Base-by-base conservation (phyloP, 2,329 filamentous ascomycete species). In the Hortaea sp. region DNA sequence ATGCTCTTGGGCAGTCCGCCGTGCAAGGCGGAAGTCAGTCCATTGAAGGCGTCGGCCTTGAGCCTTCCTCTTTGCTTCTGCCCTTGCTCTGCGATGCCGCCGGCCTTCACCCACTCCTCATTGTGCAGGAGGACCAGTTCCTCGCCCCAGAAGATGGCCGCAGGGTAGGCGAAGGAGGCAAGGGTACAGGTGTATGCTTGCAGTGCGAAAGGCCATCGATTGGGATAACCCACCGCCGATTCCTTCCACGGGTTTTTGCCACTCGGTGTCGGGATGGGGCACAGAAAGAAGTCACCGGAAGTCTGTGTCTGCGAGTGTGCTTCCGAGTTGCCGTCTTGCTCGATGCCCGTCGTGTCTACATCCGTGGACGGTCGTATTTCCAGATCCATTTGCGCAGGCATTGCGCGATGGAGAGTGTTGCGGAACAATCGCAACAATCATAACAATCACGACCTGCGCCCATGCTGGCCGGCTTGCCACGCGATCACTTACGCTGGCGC, bases 131-230 rank as follows among this genome's bases (percentile, higher is more conserved):
- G 57, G 7, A 59, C 49, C 20, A 68, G 55, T 7, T 66, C 59
- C 7, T 61, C 50, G 11, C 64, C 64, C 68, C 68, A 71, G 52
- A 69, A 69, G 20, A 72, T 58, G 38, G 66, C 67, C 3, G 66
- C 56, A 7, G 66, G 64, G 48, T 71, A 67, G 7, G 63, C 57
- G 42, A 72, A 62, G 9, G 67, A 63, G 12, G 66, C 57, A 12
- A 70, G 51, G 29, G 66, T 69, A 5, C 45, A 28, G 32, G 48
- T 46, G 32, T 57, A 53, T 6, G 53, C 45, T 40, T 56, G 55
- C 7, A 65, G 46, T 1, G 62, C 39, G 3, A 48, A n/a, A 0
- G 66, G 59, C 68, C 68, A 70, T 20, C 53, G 47, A 1, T 62
- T 50, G 28, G 59, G 61, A 5, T 55, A 47, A 1, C 67, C 67